A percentile compares a stretch with the other conserved stretches of the same genome.
These are phyloP conservation scores for Imleria badia DNA, from an alignment of 768 basidiomycete genomes.

Conservation along the genomic window DNA sequence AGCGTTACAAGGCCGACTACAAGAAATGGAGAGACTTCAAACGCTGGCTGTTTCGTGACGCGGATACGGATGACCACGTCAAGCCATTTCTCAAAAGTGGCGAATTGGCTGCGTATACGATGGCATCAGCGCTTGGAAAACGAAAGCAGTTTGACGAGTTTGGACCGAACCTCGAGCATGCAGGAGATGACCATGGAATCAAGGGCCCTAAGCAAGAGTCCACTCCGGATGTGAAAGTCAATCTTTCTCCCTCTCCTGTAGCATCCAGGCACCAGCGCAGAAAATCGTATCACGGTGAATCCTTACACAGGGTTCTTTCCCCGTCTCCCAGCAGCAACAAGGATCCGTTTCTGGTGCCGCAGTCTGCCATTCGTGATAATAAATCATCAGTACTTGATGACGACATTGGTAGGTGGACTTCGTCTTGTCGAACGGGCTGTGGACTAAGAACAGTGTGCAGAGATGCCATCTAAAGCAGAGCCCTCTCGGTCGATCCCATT, in stretches of 20 bases:
- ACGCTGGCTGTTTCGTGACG: conserved; percentile 41
- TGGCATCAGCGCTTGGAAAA: conserved; percentile 26
- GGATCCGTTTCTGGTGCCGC: conserved; percentile 9
- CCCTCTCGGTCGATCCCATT: conserved; percentile 3
- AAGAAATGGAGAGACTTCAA: conserved; percentile 51
- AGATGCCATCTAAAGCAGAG: conserved; percentile 10
- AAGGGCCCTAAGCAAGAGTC: conserved; percentile 5
- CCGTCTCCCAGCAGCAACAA: conserved; percentile 1
- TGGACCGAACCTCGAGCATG: conserved; percentile 11
- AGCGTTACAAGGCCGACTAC: conserved; percentile 51
- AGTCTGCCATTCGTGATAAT: not conserved
- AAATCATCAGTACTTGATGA: not conserved
- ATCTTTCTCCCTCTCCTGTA: not conserved
- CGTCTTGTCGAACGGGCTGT: not conserved
- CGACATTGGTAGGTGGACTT: conserved; percentile 12
- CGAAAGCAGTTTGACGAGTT: conserved; percentile 26
- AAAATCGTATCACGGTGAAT: conserved; percentile 18
- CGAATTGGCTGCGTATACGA: conserved; percentile 29
- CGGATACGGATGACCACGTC: conserved; percentile 30
- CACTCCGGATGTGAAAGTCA: not conserved
- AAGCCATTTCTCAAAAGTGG: conserved; percentile 26
- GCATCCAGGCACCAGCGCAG: conserved; percentile 11
- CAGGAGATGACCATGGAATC: conserved; percentile 6
- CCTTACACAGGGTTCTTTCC: conserved; percentile 6
- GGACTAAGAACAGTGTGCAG: conserved; percentile 9